These are phyloP conservation scores for Stephania cephalantha DNA, from an alignment of 164 flowering plant genomes.

Conservation along the genomic window DNA sequence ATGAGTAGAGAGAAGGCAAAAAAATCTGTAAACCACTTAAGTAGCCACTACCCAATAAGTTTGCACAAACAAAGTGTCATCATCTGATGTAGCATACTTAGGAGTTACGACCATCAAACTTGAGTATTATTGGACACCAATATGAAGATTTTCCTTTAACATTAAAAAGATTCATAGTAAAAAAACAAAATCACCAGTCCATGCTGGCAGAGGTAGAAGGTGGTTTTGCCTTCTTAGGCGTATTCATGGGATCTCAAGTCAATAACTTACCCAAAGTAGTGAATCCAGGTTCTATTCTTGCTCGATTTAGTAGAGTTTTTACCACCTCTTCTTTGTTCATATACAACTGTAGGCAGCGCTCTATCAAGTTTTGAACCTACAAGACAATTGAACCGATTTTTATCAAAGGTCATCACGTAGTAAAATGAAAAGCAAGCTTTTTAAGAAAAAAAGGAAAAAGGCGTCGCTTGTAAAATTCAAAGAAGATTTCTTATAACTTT, in stretches of 20 bases:
- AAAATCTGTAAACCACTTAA: not conserved
- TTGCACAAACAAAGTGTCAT: no score
- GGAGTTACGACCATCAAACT: no score
- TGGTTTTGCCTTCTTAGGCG: not conserved
- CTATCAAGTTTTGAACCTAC: conserved; percentile 95
- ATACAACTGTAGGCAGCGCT: conserved; percentile 83
- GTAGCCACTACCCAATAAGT: no score
- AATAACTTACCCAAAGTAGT: conserved; percentile 68
- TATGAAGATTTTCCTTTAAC: no score
- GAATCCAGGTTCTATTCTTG: conserved; percentile 94
- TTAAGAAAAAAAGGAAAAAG: conserved; percentile 1
- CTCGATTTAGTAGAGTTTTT: conserved; percentile 79
- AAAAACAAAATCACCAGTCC: no score
- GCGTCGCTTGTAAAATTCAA: not conserved
- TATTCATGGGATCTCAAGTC: not conserved
- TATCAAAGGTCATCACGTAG: not conserved
- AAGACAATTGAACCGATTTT: conserved; percentile 8
- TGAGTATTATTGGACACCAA: no score
- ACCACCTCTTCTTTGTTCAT: conserved; percentile 96
- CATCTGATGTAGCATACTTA: no score
- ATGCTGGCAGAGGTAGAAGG: no score
- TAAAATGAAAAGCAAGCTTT: not conserved
- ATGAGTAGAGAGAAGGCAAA: not conserved
- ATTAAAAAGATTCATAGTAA: no score
- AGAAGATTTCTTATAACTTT: not conserved